Evolutionary conservation across 352 stramenopile genomes (phyloP).

Genomic region (Phytopythium delawarense): DNA sequence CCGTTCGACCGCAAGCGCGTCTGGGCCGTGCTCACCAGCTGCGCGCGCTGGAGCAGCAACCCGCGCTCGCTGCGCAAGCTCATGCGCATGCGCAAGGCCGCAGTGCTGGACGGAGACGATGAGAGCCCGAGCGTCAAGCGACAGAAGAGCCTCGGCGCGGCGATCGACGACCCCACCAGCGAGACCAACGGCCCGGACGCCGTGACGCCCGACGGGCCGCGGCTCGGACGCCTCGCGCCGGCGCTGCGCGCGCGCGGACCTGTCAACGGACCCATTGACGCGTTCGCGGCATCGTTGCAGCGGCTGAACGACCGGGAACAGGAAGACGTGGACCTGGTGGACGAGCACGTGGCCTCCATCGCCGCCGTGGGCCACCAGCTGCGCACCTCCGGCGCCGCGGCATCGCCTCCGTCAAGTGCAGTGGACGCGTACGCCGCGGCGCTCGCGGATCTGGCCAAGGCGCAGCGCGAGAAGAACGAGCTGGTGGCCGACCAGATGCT

Average conservation of each 20-base stretch:
- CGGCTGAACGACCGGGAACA: conserved; percentile 7
- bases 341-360: conserved; percentile 7
- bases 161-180: neutral
- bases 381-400: neutral
- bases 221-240: conserved; percentile 2
- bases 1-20: conserved; percentile 8
- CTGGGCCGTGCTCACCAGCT: conserved; percentile 6
- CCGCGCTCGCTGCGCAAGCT: conserved; percentile 11
- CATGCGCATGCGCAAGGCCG: conserved; percentile 8
- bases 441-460: conserved; percentile 8
- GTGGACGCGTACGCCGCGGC: conserved; percentile 7
- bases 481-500: conserved; percentile 16
- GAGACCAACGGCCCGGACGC: neutral
- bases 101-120: neutral
- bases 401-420: neutral
- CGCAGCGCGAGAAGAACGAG: conserved; percentile 14
- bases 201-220: neutral
- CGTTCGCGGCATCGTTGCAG: conserved; percentile 2
- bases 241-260: neutral
- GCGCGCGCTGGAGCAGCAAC: conserved; percentile 10
- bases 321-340: neutral
- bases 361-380: conserved; percentile 3
- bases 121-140: neutral
- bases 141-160: neutral
- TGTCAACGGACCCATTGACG: neutral